A percentile compares a stretch with the other conserved stretches of the same genome.
These are phyloP conservation scores for Xerocomus minutiporus DNA, from an alignment of 1,284 basidiomycete species.

Conservation along the genomic window DNA sequence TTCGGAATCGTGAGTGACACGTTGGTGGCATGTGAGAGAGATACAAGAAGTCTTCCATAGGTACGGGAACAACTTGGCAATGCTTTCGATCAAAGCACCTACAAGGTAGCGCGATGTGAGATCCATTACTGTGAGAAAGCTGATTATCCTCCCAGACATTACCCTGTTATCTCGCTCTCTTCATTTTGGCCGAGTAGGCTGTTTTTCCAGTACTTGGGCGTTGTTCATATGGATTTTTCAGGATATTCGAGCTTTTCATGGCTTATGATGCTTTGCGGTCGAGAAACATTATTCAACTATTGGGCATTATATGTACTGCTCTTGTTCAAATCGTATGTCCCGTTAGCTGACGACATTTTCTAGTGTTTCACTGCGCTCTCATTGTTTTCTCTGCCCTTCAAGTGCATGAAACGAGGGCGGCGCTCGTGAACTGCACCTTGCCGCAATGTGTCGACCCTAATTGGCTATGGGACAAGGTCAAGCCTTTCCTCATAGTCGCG, in stretches of 20 bases:
- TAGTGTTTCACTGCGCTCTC: constrained; percentile 71
- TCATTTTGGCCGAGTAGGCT: constrained; percentile 71
- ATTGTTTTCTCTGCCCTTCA: constrained; percentile 71
- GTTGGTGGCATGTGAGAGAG: neutral
- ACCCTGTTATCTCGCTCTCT: constrained; percentile 77
- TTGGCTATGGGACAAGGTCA: constrained; percentile 41
- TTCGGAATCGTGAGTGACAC: constrained; percentile 43
- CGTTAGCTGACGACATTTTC: constrained; percentile 17
- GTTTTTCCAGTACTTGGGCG: neutral
- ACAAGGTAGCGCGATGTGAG: constrained; percentile 44
- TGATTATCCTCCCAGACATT: constrained; percentile 51
- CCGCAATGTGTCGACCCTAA: constrained; percentile 10
- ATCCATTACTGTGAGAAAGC: constrained; percentile 4
- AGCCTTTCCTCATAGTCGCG: constrained; percentile 50
- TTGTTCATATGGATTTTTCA: constrained; percentile 26
- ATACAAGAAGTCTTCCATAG: constrained; percentile 32
- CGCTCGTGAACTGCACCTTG: constrained; percentile 42
- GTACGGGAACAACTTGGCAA: constrained; percentile 47
- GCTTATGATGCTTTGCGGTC: constrained; percentile 69
- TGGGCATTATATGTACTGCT: constrained; percentile 62
- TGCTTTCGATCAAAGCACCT: constrained; percentile 38
- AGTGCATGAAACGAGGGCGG: constrained; percentile 62
- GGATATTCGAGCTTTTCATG: constrained; percentile 70
- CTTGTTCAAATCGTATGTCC: neutral
- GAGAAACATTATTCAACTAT: constrained; percentile 72